Conservation (phyloP, 1,139 yeast genomes). For the Kodamaea sp. region DNA sequence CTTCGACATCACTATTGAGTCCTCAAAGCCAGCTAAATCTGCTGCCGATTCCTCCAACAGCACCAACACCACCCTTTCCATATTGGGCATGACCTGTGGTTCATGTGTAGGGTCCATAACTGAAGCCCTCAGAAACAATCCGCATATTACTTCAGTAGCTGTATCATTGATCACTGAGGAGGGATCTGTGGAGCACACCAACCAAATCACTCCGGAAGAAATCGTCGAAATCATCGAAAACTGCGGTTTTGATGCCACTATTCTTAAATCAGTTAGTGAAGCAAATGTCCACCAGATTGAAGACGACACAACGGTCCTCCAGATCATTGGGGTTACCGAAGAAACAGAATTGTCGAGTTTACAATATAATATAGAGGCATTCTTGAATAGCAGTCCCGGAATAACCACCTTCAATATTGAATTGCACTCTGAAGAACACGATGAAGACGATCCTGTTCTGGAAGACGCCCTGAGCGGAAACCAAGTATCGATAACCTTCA, state of each 20-base stretch:
- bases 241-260: constrained; percentile 41
- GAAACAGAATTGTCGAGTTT: constrained; percentile 28
- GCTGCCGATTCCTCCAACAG: background rate
- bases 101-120: constrained; percentile 44
- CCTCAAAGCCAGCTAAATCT: constrained; percentile 4
- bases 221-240: constrained; percentile 33
- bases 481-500: constrained; percentile 48
- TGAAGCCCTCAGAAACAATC: constrained; percentile 22
- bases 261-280: constrained; percentile 15
- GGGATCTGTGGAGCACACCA: constrained; percentile 28
- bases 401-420: constrained; percentile 26
- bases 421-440: constrained; percentile 11
- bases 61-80: constrained; percentile 12
- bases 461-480: constrained; percentile 8
- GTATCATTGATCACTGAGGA: constrained; percentile 40
- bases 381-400: constrained; percentile 33
- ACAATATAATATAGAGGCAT: constrained; percentile 45
- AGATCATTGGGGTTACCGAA: constrained; percentile 34
- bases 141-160: constrained; percentile 35
- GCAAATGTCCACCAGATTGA: constrained; percentile 12
- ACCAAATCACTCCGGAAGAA: constrained; percentile 10
- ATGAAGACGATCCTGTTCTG: constrained; percentile 4
- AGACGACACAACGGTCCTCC: constrained; percentile 32
- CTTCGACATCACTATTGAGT: constrained; percentile 53
- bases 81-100: constrained; percentile 44